These are phyloP conservation scores for Venturia pyrina DNA, from an alignment of 2,329 filamentous ascomycete species.

Conservation along the genomic window DNA sequence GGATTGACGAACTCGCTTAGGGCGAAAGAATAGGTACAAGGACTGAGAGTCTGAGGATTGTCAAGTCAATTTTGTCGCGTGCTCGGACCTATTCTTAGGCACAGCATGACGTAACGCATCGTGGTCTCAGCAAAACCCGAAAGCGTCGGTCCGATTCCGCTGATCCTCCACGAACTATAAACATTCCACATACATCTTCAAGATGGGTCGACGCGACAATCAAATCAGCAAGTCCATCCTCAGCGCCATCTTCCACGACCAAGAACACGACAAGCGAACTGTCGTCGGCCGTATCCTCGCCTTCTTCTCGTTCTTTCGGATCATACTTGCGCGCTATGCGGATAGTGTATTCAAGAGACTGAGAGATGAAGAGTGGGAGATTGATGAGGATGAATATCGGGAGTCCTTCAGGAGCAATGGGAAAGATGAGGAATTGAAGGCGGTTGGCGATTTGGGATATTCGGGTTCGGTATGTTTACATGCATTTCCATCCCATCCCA, in stretches of 20 bases:
- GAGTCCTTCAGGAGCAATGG: constrained; percentile 36
- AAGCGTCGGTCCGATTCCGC: neutral
- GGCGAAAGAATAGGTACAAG: too few relatives aligned
- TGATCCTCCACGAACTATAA: neutral
- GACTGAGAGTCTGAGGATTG: too few relatives aligned
- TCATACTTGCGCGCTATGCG: constrained; percentile 38
- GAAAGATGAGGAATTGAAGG: constrained; percentile 28
- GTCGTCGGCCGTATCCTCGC: constrained; percentile 37
- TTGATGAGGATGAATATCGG: constrained; percentile 45
- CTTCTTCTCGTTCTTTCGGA: constrained; percentile 45
- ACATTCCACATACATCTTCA: neutral
- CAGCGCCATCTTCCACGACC: constrained; percentile 25
- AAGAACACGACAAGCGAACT: constrained; percentile 18
- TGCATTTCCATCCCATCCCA: neutral
- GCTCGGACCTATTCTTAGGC: too few relatives aligned
- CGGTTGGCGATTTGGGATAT: constrained; percentile 61
- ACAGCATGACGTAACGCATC: too few relatives aligned
- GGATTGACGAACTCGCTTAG: too few relatives aligned
- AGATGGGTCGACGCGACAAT: constrained; percentile 17
- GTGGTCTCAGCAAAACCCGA: too few relatives aligned
- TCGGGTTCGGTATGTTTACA: constrained; percentile 49
- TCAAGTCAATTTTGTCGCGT: too few relatives aligned
- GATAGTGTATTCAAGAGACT: constrained; percentile 41
- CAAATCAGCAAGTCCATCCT: constrained; percentile 33
- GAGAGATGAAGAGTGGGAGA: constrained; percentile 41